These are phyloP conservation scores for Pseudogymnoascus sp. DNA, from an alignment of 2,329 filamentous ascomycete genomes.

Conservation along the genomic window DNA sequence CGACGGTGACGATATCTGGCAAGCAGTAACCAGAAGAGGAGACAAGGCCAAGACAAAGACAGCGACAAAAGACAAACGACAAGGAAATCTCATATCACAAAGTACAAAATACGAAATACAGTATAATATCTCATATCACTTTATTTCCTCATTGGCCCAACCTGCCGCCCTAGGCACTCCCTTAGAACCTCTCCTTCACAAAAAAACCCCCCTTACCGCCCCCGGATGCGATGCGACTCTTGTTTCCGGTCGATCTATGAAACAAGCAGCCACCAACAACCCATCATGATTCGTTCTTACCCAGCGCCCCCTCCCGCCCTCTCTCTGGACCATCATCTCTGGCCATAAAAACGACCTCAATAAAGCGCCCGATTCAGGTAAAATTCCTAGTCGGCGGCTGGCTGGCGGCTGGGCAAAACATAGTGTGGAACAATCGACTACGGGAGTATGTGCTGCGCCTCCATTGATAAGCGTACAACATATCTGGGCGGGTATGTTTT, in stretches of 20 bases:
- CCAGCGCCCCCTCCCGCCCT: neutral
- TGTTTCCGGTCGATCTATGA: neutral
- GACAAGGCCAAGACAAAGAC: neutral
- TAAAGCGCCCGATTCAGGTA: neutral
- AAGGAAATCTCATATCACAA: neutral
- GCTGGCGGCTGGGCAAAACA: neutral
- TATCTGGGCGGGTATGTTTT: neutral
- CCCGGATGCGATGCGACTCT: neutral
- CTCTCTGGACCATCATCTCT: too few relatives aligned
- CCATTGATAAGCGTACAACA: neutral
- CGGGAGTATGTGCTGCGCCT: neutral
- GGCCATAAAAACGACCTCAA: neutral
- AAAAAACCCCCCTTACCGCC: neutral
- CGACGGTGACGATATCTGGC: neutral
- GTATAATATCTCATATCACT: neutral
- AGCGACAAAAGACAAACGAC: neutral
- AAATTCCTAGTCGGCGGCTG: neutral
- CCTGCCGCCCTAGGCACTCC: neutral
- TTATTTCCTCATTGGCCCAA: neutral
- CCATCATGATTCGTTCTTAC: neutral
- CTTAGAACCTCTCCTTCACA: neutral
- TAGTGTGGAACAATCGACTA: neutral
- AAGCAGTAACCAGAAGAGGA: neutral
- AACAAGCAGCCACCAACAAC: neutral
- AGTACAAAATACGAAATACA: neutral